A percentile compares a stretch with the other conserved stretches of the same genome.
Conservation (phyloP, 495 filamentous ascomycete species). For the Xylaria grammica region DNA sequence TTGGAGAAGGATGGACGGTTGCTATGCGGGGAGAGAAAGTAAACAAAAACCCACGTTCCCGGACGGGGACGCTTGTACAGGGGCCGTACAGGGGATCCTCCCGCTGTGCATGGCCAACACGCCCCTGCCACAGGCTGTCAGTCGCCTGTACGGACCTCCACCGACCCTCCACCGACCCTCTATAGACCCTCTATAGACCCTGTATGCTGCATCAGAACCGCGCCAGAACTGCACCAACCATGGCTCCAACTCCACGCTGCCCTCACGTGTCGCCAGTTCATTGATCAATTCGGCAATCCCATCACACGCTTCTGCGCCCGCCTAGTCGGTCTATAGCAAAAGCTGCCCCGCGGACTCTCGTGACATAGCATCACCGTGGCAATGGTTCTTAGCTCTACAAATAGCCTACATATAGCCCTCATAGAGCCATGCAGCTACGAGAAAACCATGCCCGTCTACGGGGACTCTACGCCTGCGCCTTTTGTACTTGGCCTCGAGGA, state of each 20-base stretch:
- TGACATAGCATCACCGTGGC: slow-evolving; percentile 21
- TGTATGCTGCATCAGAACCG: neutral
- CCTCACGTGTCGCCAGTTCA: slow-evolving; percentile 25
- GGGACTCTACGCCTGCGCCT: neutral
- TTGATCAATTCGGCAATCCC: slow-evolving; percentile 17
- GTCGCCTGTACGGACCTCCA: no score
- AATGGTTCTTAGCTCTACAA: slow-evolving; percentile 8
- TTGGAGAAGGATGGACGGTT: slow-evolving; percentile 11
- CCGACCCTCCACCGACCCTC: no score
- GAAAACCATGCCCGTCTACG: no score
- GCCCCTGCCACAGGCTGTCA: no score
- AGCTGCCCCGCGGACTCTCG: neutral
- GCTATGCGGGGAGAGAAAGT: slow-evolving; percentile 27
- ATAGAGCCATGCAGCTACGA: neutral
- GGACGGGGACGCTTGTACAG: neutral
- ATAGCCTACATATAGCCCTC: no score
- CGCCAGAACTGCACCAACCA: neutral
- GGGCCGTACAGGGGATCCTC: neutral
- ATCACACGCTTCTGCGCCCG: neutral
- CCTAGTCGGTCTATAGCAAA: neutral
- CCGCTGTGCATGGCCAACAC: neutral
- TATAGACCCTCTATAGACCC: neutral
- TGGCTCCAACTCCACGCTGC: slow-evolving; percentile 11
- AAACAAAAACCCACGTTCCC: slow-evolving; percentile 25
- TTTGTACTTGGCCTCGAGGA: no score